Conservation (phyloP, 2,329 filamentous ascomycete genomes). For the Xylariaceae sp. region DNA sequence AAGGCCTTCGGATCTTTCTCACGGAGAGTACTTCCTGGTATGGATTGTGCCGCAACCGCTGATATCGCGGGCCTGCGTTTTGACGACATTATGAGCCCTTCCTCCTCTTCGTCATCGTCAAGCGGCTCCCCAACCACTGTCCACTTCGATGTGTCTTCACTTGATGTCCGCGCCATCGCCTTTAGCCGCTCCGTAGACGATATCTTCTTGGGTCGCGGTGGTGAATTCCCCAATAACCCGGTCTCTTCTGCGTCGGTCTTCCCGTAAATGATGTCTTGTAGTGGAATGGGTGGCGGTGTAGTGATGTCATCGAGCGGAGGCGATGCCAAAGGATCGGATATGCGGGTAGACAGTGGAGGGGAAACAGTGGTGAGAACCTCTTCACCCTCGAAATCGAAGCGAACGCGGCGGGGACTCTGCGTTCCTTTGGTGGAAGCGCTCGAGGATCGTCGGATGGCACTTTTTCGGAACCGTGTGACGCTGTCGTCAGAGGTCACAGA, state of each 20-base stretch:
- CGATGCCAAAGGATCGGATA: slow-evolving; percentile 26
- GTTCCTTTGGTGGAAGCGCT: slow-evolving; percentile 44
- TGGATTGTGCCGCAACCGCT: slow-evolving; percentile 13
- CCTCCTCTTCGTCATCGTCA: slow-evolving; percentile 30
- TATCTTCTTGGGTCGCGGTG: slow-evolving; percentile 47
- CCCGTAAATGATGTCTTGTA: slow-evolving; percentile 25
- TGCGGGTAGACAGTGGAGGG: slow-evolving; percentile 37
- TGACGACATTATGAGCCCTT: slow-evolving; percentile 28
- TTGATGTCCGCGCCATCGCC: slow-evolving; percentile 47
- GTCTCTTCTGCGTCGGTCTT: slow-evolving; percentile 37
- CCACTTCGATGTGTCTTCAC: slow-evolving; percentile 52
- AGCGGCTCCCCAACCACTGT: slow-evolving; percentile 39
- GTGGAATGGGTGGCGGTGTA: slow-evolving; percentile 20
- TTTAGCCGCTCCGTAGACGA: slow-evolving; percentile 53
- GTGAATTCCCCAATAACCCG: slow-evolving; percentile 29
- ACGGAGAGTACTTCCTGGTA: slow-evolving; percentile 15
- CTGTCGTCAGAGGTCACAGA: slow-evolving; percentile 52
- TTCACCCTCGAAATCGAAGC: slow-evolving; percentile 57
- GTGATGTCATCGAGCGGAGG: slow-evolving; percentile 18
- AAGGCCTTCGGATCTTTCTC: background rate
- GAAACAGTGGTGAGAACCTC: slow-evolving; percentile 59
- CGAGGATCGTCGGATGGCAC: slow-evolving; percentile 55
- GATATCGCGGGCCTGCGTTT: slow-evolving; percentile 10
- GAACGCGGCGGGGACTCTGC: slow-evolving; percentile 57
- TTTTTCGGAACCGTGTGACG: slow-evolving; percentile 45